Evolutionary conservation across 768 basidiomycete species (phyloP).

Genomic region (Lactifluus rugatus): DNA sequence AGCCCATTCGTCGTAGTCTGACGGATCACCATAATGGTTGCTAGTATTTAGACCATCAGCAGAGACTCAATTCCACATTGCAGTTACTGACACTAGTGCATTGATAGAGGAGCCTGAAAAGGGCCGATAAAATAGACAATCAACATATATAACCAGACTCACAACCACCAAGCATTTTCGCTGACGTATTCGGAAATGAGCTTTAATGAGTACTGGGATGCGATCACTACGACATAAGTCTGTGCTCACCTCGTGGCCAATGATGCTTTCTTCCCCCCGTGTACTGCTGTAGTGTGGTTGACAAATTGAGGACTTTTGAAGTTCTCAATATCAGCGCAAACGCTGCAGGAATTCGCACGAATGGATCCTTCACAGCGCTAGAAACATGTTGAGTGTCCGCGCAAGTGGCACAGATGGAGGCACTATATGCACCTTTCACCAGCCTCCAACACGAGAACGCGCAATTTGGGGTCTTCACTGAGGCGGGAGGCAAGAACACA

Average conservation of each 20-base stretch:
- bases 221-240: not conserved
- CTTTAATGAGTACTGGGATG: too few relatives aligned
- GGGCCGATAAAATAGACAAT: not conserved
- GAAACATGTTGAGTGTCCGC: not conserved
- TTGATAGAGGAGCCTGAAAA: slow-evolving; percentile 52
- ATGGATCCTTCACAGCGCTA: slow-evolving; percentile 3
- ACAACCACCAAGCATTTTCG: slow-evolving; percentile 68
- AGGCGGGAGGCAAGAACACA: slow-evolving; percentile 52
- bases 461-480: slow-evolving; percentile 43
- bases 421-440: slow-evolving; percentile 42
- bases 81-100: slow-evolving; percentile 35
- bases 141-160: slow-evolving; percentile 23
- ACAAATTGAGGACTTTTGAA: slow-evolving; percentile 43
- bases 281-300: slow-evolving; percentile 46
- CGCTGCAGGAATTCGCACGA: slow-evolving; percentile 17
- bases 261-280: slow-evolving; percentile 39
- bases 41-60: slow-evolving; percentile 16
- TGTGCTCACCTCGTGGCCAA: slow-evolving; percentile 55
- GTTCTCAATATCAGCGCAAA: slow-evolving; percentile 32
- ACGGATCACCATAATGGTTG: slow-evolving; percentile 52
- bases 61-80: not conserved
- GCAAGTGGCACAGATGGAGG: not conserved
- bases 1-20: slow-evolving; percentile 63
- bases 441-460: slow-evolving; percentile 50
- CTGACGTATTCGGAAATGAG: slow-evolving; percentile 26